Evolutionary conservation across 2,329 filamentous ascomycete genomes (phyloP).

Genomic region (Fonsecaea pugnacius): DNA sequence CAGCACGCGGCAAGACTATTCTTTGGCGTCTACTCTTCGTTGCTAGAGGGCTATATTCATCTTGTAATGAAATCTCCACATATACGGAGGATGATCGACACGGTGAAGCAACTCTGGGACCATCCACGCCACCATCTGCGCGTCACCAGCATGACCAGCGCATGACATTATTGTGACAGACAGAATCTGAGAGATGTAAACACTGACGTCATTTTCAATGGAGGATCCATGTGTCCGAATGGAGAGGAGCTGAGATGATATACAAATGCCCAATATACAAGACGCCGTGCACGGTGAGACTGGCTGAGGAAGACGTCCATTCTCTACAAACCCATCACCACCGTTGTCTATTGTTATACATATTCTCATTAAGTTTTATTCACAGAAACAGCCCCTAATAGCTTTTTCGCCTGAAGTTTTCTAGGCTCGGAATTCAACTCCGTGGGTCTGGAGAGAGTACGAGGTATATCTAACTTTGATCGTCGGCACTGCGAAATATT

Average conservation of each 20-base stretch:
- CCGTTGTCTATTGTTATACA: neutral
- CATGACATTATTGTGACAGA: neutral
- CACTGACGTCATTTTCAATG: slow-evolving; percentile 3
- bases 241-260: neutral
- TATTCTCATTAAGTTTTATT: neutral
- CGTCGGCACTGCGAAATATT: neutral
- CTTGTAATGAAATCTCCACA: neutral
- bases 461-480: neutral
- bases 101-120: neutral
- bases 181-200: neutral
- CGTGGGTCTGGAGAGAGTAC: neutral
- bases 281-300: neutral
- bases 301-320: neutral
- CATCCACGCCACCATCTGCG: too few species aligned
- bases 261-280: too few species aligned
- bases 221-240: neutral
- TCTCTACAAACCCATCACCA: neutral
- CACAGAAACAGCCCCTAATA: neutral
- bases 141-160: neutral
- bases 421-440: neutral
- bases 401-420: neutral
- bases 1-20: neutral
- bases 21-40: neutral
- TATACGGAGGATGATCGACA: neutral
- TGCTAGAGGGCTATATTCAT: neutral